A percentile compares a stretch with the other conserved stretches of the same genome.
Evolutionary conservation across 495 filamentous ascomycete genomes (phyloP).

Genomic region (Penicillium roqueforti): DNA sequence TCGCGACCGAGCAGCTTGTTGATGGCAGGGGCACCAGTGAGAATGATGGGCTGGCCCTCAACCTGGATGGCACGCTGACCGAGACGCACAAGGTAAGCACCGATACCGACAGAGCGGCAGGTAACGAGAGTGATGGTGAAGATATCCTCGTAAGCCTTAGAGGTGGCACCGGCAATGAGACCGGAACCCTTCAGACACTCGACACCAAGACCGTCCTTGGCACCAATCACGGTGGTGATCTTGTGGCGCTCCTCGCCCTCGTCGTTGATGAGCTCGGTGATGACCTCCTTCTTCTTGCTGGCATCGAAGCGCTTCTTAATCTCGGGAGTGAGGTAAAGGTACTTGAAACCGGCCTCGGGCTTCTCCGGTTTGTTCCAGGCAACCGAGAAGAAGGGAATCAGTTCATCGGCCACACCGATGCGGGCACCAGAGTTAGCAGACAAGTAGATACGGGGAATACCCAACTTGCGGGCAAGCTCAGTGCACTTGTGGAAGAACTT

Average conservation of each 20-base stretch:
- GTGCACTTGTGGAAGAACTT: slow-evolving; percentile 99
- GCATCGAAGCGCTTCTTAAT: slow-evolving; percentile 86
- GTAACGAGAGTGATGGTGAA: slow-evolving; percentile 98
- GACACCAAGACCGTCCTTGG: slow-evolving; percentile 93
- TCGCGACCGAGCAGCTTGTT: slow-evolving; percentile 98
- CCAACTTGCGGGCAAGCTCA: slow-evolving; percentile 85
- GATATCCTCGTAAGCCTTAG: slow-evolving; percentile 95
- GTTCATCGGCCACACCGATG: slow-evolving; percentile 92
- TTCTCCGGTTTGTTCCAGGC: slow-evolving; percentile 86
- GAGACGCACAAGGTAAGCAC: slow-evolving; percentile 95
- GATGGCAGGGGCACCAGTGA: slow-evolving; percentile 94
- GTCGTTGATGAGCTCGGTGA: slow-evolving; percentile 80
- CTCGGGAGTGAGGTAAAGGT: slow-evolving; percentile 90
- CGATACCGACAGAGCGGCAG: slow-evolving; percentile 95
- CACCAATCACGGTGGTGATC: slow-evolving; percentile 91
- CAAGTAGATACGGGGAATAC: slow-evolving; percentile 94
- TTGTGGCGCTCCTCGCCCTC: slow-evolving; percentile 89
- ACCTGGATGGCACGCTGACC: slow-evolving; percentile 98
- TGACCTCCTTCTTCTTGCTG: slow-evolving; percentile 73
- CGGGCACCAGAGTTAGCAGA: slow-evolving; percentile 99
- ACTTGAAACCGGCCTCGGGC: slow-evolving; percentile 93
- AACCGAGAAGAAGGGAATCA: slow-evolving; percentile 94
- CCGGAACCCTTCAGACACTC: slow-evolving; percentile 96
- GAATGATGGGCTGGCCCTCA: slow-evolving; percentile 97
- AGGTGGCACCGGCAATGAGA: slow-evolving; percentile 96